These are phyloP conservation scores for Trichoderma gracile DNA, from an alignment of 2,329 filamentous ascomycete species.

Conservation along the genomic window DNA sequence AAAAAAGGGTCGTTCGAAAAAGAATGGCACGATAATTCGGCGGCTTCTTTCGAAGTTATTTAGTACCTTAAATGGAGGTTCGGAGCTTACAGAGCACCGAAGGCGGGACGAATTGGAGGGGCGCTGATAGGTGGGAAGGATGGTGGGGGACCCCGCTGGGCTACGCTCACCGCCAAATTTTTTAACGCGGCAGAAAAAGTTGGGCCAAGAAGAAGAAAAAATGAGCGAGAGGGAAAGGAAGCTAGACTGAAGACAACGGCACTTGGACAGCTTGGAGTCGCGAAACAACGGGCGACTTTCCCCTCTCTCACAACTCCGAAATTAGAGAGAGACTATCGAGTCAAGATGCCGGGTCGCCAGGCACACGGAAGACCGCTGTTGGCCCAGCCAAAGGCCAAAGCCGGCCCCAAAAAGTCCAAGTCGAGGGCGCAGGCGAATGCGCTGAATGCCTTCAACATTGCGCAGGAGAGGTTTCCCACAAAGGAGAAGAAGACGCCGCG, in stretches of 20 bases:
- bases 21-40: conserved; percentile 18
- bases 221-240: background rate
- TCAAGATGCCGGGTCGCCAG: conserved; percentile 59
- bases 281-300: background rate
- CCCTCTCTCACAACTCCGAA: background rate
- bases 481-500: conserved; percentile 52
- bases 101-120: conserved; percentile 27
- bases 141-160: conserved; percentile 34
- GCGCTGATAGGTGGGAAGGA: conserved; percentile 37
- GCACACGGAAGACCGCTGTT: conserved; percentile 57
- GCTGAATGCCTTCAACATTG: conserved; percentile 59
- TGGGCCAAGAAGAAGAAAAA: conserved; percentile 3
- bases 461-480: conserved; percentile 53
- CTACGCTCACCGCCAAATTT: conserved; percentile 37
- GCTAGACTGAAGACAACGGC: background rate
- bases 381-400: conserved; percentile 40
- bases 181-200: conserved; percentile 37
- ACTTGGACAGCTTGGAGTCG: conserved; percentile 10
- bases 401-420: conserved; percentile 47
- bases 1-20: background rate
- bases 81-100: conserved; percentile 19
- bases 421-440: conserved; percentile 52
- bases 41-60: background rate
- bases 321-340: conserved; percentile 24
- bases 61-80: conserved; percentile 1